A percentile compares a stretch with the other conserved stretches of the same genome.
Evolutionary conservation across 768 basidiomycete genomes (phyloP).

Genomic region (Suillus paluster): DNA sequence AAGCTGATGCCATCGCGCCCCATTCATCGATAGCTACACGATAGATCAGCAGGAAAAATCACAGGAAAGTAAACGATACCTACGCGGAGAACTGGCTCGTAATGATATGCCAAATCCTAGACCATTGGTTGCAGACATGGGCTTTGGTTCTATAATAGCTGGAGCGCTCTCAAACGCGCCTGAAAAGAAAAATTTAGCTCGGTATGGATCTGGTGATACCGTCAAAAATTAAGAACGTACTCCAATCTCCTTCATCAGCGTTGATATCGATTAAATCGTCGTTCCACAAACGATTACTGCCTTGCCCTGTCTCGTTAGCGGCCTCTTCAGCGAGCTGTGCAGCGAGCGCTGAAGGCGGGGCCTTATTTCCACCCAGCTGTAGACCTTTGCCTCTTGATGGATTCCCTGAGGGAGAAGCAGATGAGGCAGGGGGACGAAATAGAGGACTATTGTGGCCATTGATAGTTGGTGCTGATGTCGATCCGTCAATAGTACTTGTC

Average conservation of each 20-base stretch:
- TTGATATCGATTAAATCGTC: constrained; percentile 92
- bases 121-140: constrained; percentile 23
- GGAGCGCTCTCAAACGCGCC: constrained; percentile 77
- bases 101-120: constrained; percentile 29
- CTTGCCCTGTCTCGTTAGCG: constrained; percentile 35
- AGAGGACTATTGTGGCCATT: background rate
- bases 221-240: constrained; percentile 48
- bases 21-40: constrained; percentile 24
- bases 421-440: constrained; percentile 3
- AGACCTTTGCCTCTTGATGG: constrained; percentile 58
- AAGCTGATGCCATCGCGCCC: constrained; percentile 19
- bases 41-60: background rate
- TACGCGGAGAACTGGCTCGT: background rate
- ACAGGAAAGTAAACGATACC: background rate
- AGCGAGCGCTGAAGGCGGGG: constrained; percentile 45
- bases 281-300: constrained; percentile 63
- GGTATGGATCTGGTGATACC: background rate
- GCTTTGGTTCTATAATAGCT: constrained; percentile 30
- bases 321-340: constrained; percentile 65
- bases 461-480: too few relatives aligned
- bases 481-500: constrained; percentile 41
- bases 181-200: constrained; percentile 26
- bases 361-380: constrained; percentile 68
- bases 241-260: constrained; percentile 94
- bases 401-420: constrained; percentile 13